These are phyloP conservation scores for Artemisia tridentata DNA, from an alignment of 129 eudicot species.

Conservation along the genomic window DNA sequence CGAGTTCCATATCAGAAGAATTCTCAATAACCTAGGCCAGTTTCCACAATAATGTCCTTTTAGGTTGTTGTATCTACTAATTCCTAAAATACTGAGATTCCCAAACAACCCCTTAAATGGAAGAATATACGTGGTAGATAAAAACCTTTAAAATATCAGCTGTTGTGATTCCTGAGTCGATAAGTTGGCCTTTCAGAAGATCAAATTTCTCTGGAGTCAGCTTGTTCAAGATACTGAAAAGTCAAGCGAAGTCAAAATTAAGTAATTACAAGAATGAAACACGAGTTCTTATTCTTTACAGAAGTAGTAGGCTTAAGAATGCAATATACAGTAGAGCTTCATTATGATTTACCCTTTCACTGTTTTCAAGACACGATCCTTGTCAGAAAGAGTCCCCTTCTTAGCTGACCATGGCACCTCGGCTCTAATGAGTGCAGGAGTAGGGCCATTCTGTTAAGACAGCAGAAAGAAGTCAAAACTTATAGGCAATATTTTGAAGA, in stretches of 20 bases:
- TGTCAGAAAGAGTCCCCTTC: conserved; percentile 78
- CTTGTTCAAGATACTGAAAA: conserved; percentile 88
- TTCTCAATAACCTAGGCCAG: too few species aligned
- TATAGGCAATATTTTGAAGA: background rate
- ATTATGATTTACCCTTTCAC: conserved; percentile 75
- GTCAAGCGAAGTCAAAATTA: too few species aligned
- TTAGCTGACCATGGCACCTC: conserved; percentile 96
- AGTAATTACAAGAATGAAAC: background rate
- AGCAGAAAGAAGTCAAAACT: background rate
- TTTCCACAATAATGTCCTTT: too few species aligned
- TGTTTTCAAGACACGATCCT: conserved; percentile 87
- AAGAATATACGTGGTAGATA: background rate
- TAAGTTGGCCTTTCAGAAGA: conserved; percentile 90
- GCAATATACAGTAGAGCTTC: background rate
- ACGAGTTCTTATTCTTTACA: too few species aligned
- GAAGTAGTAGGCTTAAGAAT: too few species aligned
- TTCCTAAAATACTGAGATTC: too few species aligned
- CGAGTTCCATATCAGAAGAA: too few species aligned
- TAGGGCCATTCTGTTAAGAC: conserved; percentile 52
- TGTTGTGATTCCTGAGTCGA: conserved; percentile 85
- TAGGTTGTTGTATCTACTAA: too few species aligned
- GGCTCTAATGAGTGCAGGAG: conserved; percentile 80
- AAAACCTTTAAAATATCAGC: conserved; percentile 89
- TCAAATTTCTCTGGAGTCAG: conserved; percentile 97
- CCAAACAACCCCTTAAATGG: too few species aligned